Conservation (phyloP, 1,139 yeast species). For the Scheffersomyces segobiensis region DNA sequence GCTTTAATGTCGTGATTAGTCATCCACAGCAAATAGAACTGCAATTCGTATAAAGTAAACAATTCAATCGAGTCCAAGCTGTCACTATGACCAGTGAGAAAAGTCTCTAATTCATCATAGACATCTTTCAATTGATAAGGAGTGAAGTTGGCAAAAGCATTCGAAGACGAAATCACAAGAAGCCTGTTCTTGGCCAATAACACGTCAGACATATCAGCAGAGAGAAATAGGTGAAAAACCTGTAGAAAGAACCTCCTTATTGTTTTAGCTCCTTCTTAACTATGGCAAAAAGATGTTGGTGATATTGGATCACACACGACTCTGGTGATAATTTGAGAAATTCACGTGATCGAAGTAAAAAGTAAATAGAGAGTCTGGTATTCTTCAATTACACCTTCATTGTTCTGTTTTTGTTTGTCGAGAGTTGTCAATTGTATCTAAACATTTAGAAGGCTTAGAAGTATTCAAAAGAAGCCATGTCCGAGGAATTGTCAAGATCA, state of each 20-base stretch:
- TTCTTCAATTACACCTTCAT: too few relatives aligned
- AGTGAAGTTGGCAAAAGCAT: slow-evolving; percentile 14
- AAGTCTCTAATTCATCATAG: slow-evolving; percentile 21
- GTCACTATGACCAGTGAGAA: slow-evolving; percentile 28
- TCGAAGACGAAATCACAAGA: slow-evolving; percentile 18
- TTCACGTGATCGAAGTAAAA: neutral
- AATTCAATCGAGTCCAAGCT: slow-evolving; percentile 48
- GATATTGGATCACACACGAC: neutral
- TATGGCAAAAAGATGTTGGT: neutral
- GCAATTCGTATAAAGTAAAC: slow-evolving; percentile 65
- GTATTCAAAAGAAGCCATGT: slow-evolving; percentile 9
- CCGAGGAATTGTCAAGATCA: slow-evolving; percentile 17
- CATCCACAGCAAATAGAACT: slow-evolving; percentile 65
- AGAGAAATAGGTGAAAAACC: neutral
- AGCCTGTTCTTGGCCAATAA: slow-evolving; percentile 14
- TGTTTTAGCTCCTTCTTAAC: neutral
- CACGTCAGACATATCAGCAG: neutral
- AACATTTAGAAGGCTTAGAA: too few relatives aligned
- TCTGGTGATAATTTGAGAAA: neutral
- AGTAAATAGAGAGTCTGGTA: neutral
- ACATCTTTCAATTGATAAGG: slow-evolving; percentile 19
- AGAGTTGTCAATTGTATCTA: neutral
- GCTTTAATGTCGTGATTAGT: slow-evolving; percentile 75
- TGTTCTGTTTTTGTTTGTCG: neutral
- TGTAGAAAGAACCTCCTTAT: neutral